A percentile compares a stretch with the other conserved stretches of the same genome.
phyloP scores from a whole-genome alignment of 2,329 filamentous ascomycete species.

The Diplodia mutila region DNA sequence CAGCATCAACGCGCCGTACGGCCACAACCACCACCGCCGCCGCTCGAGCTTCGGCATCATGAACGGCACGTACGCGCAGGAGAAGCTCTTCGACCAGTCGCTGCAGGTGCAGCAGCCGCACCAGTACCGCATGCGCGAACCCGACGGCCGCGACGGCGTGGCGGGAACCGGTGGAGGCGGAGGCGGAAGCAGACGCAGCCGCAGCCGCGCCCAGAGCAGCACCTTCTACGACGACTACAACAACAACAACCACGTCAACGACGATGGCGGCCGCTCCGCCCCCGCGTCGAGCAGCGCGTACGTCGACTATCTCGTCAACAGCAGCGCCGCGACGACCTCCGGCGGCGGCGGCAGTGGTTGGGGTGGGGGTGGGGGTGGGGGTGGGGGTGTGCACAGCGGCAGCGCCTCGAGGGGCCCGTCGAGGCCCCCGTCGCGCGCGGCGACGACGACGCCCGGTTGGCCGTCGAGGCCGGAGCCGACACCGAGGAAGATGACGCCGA shows the following conservation, averaged over 20 bases:
- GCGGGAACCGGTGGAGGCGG: slow-evolving; percentile 12
- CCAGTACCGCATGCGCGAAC: slow-evolving; percentile 31
- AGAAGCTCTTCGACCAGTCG: slow-evolving; percentile 32
- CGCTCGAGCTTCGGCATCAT: slow-evolving; percentile 5
- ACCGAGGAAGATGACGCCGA: background rate
- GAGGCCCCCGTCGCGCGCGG: background rate
- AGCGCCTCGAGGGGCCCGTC: slow-evolving; percentile 4
- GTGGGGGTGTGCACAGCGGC: background rate
- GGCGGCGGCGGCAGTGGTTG: background rate
- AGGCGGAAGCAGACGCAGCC: background rate
- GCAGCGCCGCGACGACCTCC: background rate
- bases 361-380: too few relatives aligned
- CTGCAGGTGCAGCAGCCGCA: slow-evolving; percentile 26
- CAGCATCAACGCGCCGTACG: background rate
- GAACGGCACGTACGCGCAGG: slow-evolving; percentile 26
- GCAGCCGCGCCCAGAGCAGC: background rate
- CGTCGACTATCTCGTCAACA: slow-evolving; percentile 1
- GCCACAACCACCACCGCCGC: background rate
- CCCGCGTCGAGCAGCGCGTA: background rate
- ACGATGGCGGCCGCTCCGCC: accelerated
- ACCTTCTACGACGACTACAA: background rate
- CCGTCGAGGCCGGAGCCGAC: background rate
- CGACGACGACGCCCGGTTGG: background rate
- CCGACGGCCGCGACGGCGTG: background rate
- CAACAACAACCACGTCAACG: too few relatives aligned